A percentile compares a stretch with the other conserved stretches of the same genome.
Evolutionary conservation across 306 rosid species (phyloP).

Genomic region (Cucumis hystrix): DNA sequence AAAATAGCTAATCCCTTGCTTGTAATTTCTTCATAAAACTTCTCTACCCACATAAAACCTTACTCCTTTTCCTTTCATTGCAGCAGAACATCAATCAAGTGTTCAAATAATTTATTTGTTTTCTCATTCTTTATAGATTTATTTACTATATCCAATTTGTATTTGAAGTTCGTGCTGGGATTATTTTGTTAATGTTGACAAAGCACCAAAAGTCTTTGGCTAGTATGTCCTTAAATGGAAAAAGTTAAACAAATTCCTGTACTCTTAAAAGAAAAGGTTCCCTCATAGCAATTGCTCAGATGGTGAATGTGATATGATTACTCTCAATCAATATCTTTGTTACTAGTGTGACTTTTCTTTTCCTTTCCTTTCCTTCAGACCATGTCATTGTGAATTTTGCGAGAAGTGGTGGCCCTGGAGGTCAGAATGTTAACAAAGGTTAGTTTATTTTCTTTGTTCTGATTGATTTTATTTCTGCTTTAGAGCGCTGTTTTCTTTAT

Average conservation of each 20-base stretch:
- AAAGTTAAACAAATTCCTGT: not conserved
- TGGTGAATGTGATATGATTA: not conserved
- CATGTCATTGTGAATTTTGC: slow-evolving; percentile 70
- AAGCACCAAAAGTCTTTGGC: not conserved
- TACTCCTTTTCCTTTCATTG: not conserved
- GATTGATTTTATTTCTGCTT: not conserved
- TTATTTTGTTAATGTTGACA: not conserved
- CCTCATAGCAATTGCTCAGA: not conserved
- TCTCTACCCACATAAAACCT: not conserved
- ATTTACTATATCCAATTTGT: not conserved
- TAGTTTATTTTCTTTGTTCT: not conserved
- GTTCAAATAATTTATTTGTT: not conserved
- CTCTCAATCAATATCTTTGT: not conserved
- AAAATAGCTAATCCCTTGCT: not conserved
- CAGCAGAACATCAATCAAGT: not conserved
- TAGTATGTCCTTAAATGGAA: not conserved
- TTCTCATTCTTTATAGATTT: not conserved
- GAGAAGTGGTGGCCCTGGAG: slow-evolving; percentile 97
- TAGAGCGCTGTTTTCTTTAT: not conserved
- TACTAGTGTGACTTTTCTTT: not conserved
- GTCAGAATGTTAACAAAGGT: slow-evolving; percentile 94
- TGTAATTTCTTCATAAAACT: not conserved
- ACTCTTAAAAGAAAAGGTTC: not conserved
- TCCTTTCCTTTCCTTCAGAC: slow-evolving; percentile 25
- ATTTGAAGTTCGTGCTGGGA: not conserved